A percentile compares a stretch with the other conserved stretches of the same genome.
phyloP scores from a whole-genome alignment of 305 asterid species.

The Plantago rigida region DNA sequence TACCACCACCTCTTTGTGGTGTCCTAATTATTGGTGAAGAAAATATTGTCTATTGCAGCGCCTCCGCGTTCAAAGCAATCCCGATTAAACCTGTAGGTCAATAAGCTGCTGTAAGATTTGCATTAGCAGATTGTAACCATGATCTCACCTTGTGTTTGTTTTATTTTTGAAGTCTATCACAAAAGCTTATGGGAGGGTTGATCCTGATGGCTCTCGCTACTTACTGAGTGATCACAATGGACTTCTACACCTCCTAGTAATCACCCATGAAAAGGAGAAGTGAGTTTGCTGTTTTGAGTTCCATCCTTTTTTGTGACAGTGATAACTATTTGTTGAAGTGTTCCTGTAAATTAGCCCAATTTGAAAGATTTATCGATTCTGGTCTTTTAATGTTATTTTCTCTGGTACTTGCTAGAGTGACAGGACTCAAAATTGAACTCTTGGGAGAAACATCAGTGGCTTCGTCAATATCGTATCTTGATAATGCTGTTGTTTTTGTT shows the following conservation, averaged over 20 bases:
- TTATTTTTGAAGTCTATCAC: constrained; percentile 58
- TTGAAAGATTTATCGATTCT: neutral
- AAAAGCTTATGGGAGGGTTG: constrained; percentile 92
- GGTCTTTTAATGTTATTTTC: constrained; percentile 22
- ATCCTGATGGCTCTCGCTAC: constrained; percentile 91
- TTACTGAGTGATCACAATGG: constrained; percentile 91
- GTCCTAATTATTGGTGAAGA: constrained; percentile 96
- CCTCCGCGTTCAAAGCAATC: constrained; percentile 79
- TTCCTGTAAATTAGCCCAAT: constrained; percentile 3
- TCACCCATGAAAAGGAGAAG: constrained; percentile 94
- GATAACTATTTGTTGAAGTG: neutral
- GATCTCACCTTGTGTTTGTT: constrained; percentile 24
- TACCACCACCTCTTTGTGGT: constrained; percentile 95
- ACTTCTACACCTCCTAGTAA: constrained; percentile 75
- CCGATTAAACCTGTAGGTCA: constrained; percentile 84
- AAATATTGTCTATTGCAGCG: constrained; percentile 90
- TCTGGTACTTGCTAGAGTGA: constrained; percentile 46
- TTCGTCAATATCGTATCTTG: constrained; percentile 89
- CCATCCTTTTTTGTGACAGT: neutral
- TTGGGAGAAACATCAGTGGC: constrained; percentile 93
- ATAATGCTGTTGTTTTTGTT: constrained; percentile 79
- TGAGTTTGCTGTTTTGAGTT: constrained; percentile 32
- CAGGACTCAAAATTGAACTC: constrained; percentile 90
- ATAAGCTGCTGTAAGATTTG: constrained; percentile 15
- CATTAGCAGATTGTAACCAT: constrained; percentile 17